Conservation (phyloP, 1,284 basidiomycete species). For the Coniophora puteana region DNA sequence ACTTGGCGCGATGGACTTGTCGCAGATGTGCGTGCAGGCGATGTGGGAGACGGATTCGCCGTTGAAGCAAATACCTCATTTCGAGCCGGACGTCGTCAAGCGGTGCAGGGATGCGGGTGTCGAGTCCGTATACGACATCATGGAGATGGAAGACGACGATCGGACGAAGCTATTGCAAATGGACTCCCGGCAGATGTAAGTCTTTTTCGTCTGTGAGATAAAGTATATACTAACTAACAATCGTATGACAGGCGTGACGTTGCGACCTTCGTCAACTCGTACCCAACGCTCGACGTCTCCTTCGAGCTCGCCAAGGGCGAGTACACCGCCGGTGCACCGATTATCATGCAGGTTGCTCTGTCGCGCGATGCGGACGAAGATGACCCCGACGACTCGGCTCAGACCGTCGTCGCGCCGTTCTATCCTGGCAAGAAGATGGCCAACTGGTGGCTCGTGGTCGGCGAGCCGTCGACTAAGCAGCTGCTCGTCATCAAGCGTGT, state of each 20-base stretch:
- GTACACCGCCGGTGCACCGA: slow-evolving; percentile 81
- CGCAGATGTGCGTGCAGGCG: slow-evolving; percentile 99
- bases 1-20: slow-evolving; percentile 95
- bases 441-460: slow-evolving; percentile 97
- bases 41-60: slow-evolving; percentile 97
- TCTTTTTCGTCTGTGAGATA: slow-evolving; percentile 5
- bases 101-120: slow-evolving; percentile 81
- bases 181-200: slow-evolving; percentile 83
- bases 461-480: slow-evolving; percentile 70
- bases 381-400: slow-evolving; percentile 69
- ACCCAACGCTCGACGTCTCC: slow-evolving; percentile 88
- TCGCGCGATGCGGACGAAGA: slow-evolving; percentile 86
- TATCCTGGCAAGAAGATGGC: slow-evolving; percentile 90
- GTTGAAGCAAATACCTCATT: slow-evolving; percentile 94
- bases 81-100: slow-evolving; percentile 81
- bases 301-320: slow-evolving; percentile 81
- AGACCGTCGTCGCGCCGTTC: slow-evolving; percentile 86
- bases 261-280: slow-evolving; percentile 91
- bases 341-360: slow-evolving; percentile 78
- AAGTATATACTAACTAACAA: slow-evolving; percentile 12
- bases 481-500: slow-evolving; percentile 95
- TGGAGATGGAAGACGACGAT: slow-evolving; percentile 94
- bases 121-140: slow-evolving; percentile 91
- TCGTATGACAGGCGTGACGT: slow-evolving; percentile 66
- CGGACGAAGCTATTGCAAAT: slow-evolving; percentile 83